These are phyloP conservation scores for Vanrija sp. DNA, from an alignment of 1,284 basidiomycete genomes.

Conservation along the genomic window DNA sequence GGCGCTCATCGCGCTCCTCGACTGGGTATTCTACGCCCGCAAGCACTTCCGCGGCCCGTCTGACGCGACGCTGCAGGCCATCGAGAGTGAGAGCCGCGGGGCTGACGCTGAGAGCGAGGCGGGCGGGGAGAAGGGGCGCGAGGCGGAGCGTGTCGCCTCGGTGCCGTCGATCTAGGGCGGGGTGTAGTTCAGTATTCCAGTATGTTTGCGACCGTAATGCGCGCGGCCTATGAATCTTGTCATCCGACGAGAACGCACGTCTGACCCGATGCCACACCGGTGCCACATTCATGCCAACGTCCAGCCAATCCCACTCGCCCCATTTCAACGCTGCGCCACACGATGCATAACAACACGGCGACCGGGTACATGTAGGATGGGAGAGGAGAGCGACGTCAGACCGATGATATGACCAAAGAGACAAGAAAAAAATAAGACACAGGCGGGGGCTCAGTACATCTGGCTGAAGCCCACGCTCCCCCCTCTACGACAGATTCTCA, in stretches of 20 bases:
- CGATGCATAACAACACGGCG: neutral
- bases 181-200: too few relatives aligned
- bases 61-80: conserved; percentile 3
- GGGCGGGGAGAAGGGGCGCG: neutral
- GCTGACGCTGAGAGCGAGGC: neutral
- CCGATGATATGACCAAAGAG: too few relatives aligned
- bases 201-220: too few relatives aligned
- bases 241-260: too few relatives aligned
- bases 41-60: conserved; percentile 12
- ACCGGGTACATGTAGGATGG: neutral
- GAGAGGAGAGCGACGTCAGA: neutral
- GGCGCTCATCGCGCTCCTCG: conserved; percentile 7
- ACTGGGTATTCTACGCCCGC: conserved; percentile 14
- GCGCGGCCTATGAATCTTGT: too few relatives aligned
- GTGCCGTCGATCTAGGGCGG: too few relatives aligned
- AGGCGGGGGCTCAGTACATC: too few relatives aligned
- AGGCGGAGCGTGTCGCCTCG: too few relatives aligned
- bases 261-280: too few relatives aligned
- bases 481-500: conserved; percentile 30
- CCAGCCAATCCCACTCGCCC: too few relatives aligned
- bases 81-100: conserved; percentile 1
- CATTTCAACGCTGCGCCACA: neutral
- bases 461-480: neutral
- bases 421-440: too few relatives aligned
- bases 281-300: too few relatives aligned